Conservation (phyloP, 306 rosid genomes). For the Neltuma alba region DNA sequence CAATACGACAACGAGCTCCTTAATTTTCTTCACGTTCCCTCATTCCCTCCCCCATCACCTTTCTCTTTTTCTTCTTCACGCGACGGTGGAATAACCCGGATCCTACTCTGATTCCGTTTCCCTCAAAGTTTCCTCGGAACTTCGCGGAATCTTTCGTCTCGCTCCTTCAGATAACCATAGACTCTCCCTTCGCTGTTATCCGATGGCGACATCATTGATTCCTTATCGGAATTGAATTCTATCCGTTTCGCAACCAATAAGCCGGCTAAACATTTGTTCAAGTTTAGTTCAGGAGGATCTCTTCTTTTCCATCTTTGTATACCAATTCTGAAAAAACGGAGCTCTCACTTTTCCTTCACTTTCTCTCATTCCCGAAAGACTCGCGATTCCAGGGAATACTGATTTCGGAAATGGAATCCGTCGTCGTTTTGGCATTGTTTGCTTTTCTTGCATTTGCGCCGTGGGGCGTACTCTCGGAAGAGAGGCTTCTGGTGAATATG, state of each 20-base stretch:
- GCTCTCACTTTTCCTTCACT: neutral
- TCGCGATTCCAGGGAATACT: conserved; percentile 26
- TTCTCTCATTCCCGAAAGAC: conserved; percentile 14
- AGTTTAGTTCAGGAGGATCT: neutral
- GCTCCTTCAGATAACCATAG: neutral
- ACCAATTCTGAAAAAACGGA: conserved; percentile 15
- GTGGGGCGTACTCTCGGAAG: conserved; percentile 38
- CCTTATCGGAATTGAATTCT: neutral
- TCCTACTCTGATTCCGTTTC: conserved; percentile 19
- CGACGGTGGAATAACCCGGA: neutral
- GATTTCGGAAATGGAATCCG: conserved; percentile 31
- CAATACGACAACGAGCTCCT: conserved; percentile 38
- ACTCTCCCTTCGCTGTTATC: neutral
- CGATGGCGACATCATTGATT: conserved; percentile 1
- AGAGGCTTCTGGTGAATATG: conserved; percentile 66
- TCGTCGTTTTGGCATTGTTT: conserved; percentile 31
- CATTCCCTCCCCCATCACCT: neutral
- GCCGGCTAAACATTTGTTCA: neutral
- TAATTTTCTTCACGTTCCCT: conserved; percentile 32
- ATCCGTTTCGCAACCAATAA: conserved; percentile 36
- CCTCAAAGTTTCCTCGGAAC: neutral
- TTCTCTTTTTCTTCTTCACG: neutral
- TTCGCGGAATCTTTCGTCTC: conserved; percentile 1
- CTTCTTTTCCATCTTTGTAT: neutral
- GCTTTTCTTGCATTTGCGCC: conserved; percentile 42